phyloP scores from a whole-genome alignment of 2,329 filamentous ascomycete genomes.

The Botrytis tulipae region DNA sequence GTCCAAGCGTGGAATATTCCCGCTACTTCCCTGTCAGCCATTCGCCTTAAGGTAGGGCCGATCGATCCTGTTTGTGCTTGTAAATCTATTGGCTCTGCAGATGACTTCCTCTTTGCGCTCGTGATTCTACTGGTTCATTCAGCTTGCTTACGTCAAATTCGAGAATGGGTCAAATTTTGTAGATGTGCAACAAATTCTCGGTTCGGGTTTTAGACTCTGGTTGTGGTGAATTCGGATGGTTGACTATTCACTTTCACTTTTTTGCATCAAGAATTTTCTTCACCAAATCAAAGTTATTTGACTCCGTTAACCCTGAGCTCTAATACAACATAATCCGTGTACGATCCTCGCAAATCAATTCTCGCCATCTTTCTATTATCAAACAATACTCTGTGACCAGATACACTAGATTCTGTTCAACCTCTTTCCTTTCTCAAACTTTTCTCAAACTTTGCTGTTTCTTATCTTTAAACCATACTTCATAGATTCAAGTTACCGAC shows the following conservation, averaged over 20 bases:
- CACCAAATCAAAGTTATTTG: background rate
- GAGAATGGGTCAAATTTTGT: background rate
- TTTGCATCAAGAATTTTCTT: background rate
- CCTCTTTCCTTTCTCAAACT: background rate
- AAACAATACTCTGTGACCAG: too few relatives aligned
- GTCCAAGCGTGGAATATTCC: background rate
- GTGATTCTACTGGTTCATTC: background rate
- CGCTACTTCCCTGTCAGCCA: too few relatives aligned
- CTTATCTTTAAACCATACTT: fast-evolving
- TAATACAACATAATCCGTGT: background rate
- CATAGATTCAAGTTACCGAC: too few relatives aligned
- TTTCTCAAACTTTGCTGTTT: background rate
- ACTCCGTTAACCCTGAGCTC: background rate
- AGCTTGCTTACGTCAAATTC: constrained; percentile 7
- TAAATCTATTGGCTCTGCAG: background rate
- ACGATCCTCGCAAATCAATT: too few relatives aligned
- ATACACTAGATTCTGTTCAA: background rate
- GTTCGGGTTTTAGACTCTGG: background rate
- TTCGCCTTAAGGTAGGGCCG: background rate
- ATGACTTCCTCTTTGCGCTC: background rate
- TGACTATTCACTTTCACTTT: background rate
- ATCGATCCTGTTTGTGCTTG: background rate
- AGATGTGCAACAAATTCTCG: background rate
- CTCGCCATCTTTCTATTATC: background rate
- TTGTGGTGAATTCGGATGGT: background rate